Percentiles rank a stretch among this genome's conserved stretches.
Conservation (phyloP, 1,284 basidiomycete genomes). For the Stereum hirsutum region DNA sequence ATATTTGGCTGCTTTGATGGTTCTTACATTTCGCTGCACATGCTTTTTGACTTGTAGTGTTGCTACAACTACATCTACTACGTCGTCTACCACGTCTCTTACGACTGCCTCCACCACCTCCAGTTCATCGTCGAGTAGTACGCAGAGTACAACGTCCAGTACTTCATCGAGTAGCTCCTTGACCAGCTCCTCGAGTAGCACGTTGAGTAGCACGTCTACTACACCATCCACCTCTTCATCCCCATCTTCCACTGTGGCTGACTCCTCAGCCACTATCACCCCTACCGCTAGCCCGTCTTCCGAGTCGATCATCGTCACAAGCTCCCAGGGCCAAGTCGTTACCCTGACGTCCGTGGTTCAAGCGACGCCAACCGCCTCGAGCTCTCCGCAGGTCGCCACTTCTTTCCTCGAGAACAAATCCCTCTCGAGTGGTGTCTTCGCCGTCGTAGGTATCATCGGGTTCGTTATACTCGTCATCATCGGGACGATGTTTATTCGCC, state of each 20-base stretch:
- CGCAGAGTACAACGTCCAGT: neutral
- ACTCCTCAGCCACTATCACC: neutral
- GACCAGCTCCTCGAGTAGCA: conserved; percentile 5
- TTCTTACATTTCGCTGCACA: no score
- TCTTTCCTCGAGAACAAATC: conserved; percentile 56
- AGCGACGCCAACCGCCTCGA: conserved; percentile 9
- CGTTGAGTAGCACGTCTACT: conserved; percentile 5
- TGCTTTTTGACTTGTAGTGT: conserved; percentile 7
- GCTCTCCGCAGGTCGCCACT: conserved; percentile 15
- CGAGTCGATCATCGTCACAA: neutral
- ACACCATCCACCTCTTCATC: conserved; percentile 9
- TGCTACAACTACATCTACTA: neutral
- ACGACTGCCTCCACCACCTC: conserved; percentile 3
- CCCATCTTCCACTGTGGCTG: conserved; percentile 8
- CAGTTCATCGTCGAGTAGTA: neutral
- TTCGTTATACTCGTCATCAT: conserved; percentile 36
- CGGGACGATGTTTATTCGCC: conserved; percentile 39
- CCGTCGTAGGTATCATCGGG: conserved; percentile 38
- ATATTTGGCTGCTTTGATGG: no score
- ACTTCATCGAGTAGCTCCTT: neutral
- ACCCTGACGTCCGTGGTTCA: conserved; percentile 17
- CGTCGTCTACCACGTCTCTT: conserved; percentile 7
- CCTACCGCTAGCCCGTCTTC: neutral
- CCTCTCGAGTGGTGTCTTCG: conserved; percentile 47
- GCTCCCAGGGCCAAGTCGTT: conserved; percentile 11